Evolutionary conservation across 2,329 filamentous ascomycete species (phyloP).

Genomic region (Colletotrichum musicola): DNA sequence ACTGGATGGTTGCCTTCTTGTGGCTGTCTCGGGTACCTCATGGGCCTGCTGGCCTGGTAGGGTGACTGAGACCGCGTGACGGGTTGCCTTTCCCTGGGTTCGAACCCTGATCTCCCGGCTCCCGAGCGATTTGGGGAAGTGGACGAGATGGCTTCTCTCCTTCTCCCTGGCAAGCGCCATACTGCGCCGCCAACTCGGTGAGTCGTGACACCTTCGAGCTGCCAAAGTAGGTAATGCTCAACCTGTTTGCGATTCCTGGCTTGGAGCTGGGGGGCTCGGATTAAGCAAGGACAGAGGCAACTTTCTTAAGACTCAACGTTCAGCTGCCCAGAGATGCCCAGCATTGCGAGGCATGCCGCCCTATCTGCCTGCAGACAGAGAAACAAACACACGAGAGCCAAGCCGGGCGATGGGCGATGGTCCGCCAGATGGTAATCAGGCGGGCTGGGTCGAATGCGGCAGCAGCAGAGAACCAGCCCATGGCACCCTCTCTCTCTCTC

Average conservation of each 20-base stretch:
- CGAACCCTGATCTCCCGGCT: neutral
- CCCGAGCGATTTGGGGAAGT: too few relatives aligned
- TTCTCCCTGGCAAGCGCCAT: neutral
- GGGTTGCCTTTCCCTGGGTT: neutral
- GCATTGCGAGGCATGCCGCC: neutral
- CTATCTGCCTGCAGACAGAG: neutral
- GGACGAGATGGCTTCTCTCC: too few relatives aligned
- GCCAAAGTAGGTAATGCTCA: too few relatives aligned
- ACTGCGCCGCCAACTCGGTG: neutral
- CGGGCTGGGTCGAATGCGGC: neutral
- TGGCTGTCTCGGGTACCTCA: slow-evolving; percentile 24
- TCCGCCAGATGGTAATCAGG: neutral
- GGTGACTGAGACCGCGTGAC: slow-evolving; percentile 29
- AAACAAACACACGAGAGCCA: slow-evolving; percentile 1
- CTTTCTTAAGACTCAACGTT: neutral
- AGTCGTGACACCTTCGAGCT: too few relatives aligned
- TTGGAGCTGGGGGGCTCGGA: too few relatives aligned
- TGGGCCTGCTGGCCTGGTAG: neutral
- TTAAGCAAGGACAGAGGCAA: too few relatives aligned
- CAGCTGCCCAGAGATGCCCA: slow-evolving; percentile 12
- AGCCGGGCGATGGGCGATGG: neutral
- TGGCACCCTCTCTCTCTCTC: too few relatives aligned
- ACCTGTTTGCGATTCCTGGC: too few relatives aligned
- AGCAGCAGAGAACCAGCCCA: neutral
- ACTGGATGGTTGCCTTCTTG: slow-evolving; percentile 26